Conservation (phyloP, 1,139 yeast genomes). For the Hemisphaericaspora subhashii region DNA sequence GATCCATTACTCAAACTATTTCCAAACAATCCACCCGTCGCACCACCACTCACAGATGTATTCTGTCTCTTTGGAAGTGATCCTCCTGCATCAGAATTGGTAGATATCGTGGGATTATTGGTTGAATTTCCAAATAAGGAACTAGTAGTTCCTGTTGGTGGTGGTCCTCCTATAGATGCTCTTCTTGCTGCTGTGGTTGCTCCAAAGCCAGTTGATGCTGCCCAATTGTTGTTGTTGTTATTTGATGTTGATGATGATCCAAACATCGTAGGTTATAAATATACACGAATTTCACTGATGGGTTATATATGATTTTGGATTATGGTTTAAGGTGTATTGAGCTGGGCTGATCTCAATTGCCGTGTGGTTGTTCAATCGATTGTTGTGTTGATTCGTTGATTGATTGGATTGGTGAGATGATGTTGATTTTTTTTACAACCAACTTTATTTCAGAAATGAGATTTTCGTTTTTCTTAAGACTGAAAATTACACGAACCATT, state of each 20-base stretch:
- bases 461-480: background rate
- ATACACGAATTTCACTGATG: no score
- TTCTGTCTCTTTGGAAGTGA: slow-evolving; percentile 17
- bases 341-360: background rate
- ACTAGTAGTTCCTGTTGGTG: slow-evolving; percentile 8
- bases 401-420: background rate
- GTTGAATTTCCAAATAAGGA: slow-evolving; percentile 21
- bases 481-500: slow-evolving; percentile 1
- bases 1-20: slow-evolving; percentile 11
- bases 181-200: slow-evolving; percentile 11
- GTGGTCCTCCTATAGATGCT: slow-evolving; percentile 17
- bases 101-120: no score
- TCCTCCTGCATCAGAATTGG: no score
- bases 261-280: slow-evolving; percentile 3
- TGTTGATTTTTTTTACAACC: background rate
- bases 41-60: slow-evolving; percentile 5
- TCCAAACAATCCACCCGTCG: slow-evolving; percentile 24
- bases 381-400: background rate
- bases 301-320: no score
- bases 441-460: background rate
- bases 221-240: slow-evolving; percentile 22
- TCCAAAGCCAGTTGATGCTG: slow-evolving; percentile 27
- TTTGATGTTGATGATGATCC: slow-evolving; percentile 11
- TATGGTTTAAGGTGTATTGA: no score
- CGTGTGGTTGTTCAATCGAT: no score